A percentile compares a stretch with the other conserved stretches of the same genome.
Conservation (phyloP, 1,284 basidiomycete genomes). For the Ustilago cynodontis region DNA sequence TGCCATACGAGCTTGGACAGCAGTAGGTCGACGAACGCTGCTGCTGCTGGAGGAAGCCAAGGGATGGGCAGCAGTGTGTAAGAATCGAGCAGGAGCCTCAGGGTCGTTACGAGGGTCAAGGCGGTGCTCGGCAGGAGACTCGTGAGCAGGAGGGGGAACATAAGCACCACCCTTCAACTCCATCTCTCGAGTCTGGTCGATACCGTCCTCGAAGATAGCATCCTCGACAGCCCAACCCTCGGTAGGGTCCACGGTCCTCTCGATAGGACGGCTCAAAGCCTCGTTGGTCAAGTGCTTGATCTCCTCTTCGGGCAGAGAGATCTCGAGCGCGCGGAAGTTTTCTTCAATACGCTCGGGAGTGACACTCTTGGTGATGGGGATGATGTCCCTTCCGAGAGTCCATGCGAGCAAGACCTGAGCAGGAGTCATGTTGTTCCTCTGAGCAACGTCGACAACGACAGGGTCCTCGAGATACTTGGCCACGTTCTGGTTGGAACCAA, state of each 20-base stretch:
- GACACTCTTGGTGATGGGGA: slow-evolving; percentile 56
- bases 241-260: slow-evolving; percentile 61
- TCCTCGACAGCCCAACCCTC: slow-evolving; percentile 58
- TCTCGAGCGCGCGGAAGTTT: slow-evolving; percentile 50
- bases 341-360: slow-evolving; percentile 57
- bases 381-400: slow-evolving; percentile 59
- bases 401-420: slow-evolving; percentile 62
- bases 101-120: slow-evolving; percentile 63
- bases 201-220: slow-evolving; percentile 64
- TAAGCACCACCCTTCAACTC: slow-evolving; percentile 53
- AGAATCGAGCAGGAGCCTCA: slow-evolving; percentile 28
- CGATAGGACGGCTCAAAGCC: slow-evolving; percentile 53
- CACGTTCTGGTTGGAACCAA: slow-evolving; percentile 57
- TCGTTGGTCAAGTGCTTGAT: slow-evolving; percentile 60
- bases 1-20: slow-evolving; percentile 38
- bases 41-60: slow-evolving; percentile 28
- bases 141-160: slow-evolving; percentile 53
- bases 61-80: slow-evolving; percentile 50
- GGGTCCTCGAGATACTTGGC: slow-evolving; percentile 54
- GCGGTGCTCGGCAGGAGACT: slow-evolving; percentile 53
- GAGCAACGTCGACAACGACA: slow-evolving; percentile 58
- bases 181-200: slow-evolving; percentile 59
- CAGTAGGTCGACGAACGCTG: slow-evolving; percentile 41
- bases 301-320: slow-evolving; percentile 55
- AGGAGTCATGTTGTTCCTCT: slow-evolving; percentile 60